Evolutionary conservation across 352 stramenopile genomes (phyloP).

Genomic region (Globisporangium emineosum): DNA sequence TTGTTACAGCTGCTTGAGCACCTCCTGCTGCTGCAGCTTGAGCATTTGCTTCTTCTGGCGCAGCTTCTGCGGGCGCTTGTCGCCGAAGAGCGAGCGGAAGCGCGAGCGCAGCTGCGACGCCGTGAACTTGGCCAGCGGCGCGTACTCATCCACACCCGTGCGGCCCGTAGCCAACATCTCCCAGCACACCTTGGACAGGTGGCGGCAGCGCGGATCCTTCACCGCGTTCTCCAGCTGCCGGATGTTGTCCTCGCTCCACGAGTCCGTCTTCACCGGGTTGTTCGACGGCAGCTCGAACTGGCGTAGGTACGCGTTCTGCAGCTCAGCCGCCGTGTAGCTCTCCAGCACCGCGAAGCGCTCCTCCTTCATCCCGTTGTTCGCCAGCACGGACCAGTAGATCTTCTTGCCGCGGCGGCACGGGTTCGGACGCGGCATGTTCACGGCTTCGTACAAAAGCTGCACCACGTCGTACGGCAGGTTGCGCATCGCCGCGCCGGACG

Average conservation of each 20-base stretch:
- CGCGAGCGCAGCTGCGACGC: constrained; percentile 73
- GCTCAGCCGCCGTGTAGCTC: constrained; percentile 62
- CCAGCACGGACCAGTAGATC: constrained; percentile 70
- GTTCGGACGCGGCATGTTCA: constrained; percentile 72
- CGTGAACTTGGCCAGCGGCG: constrained; percentile 66
- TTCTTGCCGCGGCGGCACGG: constrained; percentile 70
- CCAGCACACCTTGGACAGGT: constrained; percentile 77
- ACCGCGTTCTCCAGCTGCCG: constrained; percentile 63
- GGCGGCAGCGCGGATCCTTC: constrained; percentile 66
- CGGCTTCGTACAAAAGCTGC: constrained; percentile 65
- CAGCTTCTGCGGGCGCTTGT: constrained; percentile 73
- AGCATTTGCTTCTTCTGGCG: constrained; percentile 63
- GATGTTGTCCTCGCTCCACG: constrained; percentile 72
- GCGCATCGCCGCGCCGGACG: constrained; percentile 37
- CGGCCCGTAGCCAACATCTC: constrained; percentile 69
- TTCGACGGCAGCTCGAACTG: constrained; percentile 59
- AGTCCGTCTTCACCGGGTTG: constrained; percentile 46
- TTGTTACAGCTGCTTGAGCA: constrained; percentile 11
- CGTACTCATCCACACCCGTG: constrained; percentile 72
- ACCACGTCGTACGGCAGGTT: constrained; percentile 44
- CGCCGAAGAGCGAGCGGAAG: constrained; percentile 73
- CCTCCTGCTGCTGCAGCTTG: constrained; percentile 51
- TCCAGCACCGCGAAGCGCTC: constrained; percentile 49
- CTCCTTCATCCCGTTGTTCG: constrained; percentile 68
- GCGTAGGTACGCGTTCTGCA: constrained; percentile 65